Evolutionary conservation across 768 basidiomycete genomes (phyloP).

Genomic region (Fomitopsis serialis): DNA sequence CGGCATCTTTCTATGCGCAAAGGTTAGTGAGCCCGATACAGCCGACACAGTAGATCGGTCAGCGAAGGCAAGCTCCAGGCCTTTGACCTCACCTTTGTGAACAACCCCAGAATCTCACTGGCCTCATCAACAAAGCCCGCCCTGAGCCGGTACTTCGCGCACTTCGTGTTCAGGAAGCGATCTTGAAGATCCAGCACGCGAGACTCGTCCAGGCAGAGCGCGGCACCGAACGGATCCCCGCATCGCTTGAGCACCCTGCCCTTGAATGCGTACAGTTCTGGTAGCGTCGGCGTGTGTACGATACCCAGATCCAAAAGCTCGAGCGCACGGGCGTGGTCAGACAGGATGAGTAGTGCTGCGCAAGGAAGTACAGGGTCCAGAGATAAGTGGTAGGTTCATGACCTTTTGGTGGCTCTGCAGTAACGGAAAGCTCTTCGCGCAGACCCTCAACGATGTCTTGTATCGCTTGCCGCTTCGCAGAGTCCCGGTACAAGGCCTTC

Average conservation of each 20-base stretch:
- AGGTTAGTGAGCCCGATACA: background rate
- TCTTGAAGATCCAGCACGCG: conserved; percentile 88
- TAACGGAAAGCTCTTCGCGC: conserved; percentile 25
- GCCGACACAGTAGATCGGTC: background rate
- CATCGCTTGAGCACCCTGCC: conserved; percentile 83
- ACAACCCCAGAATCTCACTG: conserved; percentile 67
- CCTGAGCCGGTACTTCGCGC: conserved; percentile 84
- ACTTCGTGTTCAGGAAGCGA: conserved; percentile 90
- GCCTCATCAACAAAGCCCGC: conserved; percentile 80
- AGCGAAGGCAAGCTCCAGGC: background rate
- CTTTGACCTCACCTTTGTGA: conserved; percentile 73
- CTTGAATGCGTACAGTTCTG: conserved; percentile 79
- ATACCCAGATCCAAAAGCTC: conserved; percentile 61
- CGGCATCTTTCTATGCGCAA: conserved; percentile 70
- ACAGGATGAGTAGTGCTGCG: conserved; percentile 80
- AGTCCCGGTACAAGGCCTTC: conserved; percentile 73
- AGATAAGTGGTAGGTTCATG: conserved; percentile 80
- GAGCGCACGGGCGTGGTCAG: conserved; percentile 45
- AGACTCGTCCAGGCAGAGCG: conserved; percentile 73
- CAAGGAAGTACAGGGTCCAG: conserved; percentile 94
- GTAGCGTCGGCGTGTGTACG: conserved; percentile 87
- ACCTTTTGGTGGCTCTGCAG: conserved; percentile 24
- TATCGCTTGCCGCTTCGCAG: conserved; percentile 59
- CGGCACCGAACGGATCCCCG: conserved; percentile 76
- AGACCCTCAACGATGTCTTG: conserved; percentile 62